These are phyloP conservation scores for Yarrowia galli DNA, from an alignment of 1,139 yeast species.

Conservation along the genomic window DNA sequence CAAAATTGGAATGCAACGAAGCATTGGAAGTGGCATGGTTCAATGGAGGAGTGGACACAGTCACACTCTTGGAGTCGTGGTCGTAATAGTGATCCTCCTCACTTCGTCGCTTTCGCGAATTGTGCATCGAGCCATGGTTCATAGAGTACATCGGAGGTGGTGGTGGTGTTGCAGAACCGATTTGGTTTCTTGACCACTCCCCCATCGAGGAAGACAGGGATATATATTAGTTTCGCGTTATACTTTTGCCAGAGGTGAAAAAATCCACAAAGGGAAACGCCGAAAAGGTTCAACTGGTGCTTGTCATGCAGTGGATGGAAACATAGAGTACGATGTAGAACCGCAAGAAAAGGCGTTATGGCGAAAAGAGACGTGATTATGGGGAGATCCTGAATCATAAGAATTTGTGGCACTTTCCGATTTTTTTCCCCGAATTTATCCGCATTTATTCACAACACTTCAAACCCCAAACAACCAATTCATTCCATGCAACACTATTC, in stretches of 20 bases:
- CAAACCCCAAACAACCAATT: too few species aligned
- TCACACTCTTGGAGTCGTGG: too few species aligned
- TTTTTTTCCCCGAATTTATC: background rate
- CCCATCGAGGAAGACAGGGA: slow-evolving; percentile 11
- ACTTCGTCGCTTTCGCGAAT: slow-evolving; percentile 27
- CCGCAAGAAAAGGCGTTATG: background rate
- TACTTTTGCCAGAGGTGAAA: slow-evolving; percentile 1
- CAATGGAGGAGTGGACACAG: background rate
- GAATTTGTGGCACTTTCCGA: too few species aligned
- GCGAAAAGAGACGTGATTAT: background rate
- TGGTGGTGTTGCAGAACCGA: too few species aligned
- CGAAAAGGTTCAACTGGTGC: too few species aligned
- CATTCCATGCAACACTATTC: slow-evolving; percentile 10
- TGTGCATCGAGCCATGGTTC: slow-evolving; percentile 35
- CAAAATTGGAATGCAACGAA: slow-evolving; percentile 20
- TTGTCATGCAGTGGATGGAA: too few species aligned
- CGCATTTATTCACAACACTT: background rate
- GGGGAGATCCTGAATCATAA: background rate
- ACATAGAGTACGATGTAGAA: background rate
- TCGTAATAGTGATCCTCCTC: slow-evolving; percentile 24
- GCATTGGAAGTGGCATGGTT: slow-evolving; percentile 8
- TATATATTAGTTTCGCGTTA: slow-evolving; percentile 36
- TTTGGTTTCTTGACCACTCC: too few species aligned
- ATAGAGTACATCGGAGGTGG: slow-evolving; percentile 29
- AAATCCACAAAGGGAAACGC: slow-evolving; percentile 3